Conservation (phyloP, 1,139 yeast genomes). For the Lizanozyma gosingica region DNA sequence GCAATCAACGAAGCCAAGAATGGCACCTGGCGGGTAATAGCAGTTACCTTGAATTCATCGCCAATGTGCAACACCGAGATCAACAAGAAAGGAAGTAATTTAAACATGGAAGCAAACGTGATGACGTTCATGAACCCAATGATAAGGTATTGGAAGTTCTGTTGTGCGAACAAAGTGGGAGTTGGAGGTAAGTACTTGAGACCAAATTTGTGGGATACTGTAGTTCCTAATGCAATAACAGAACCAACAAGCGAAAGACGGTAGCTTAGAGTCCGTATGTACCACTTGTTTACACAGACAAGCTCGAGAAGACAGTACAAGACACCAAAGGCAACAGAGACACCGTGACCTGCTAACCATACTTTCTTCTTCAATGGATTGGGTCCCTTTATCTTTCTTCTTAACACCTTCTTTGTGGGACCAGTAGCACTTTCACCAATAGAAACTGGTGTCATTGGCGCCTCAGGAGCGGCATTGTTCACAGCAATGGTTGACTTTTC, state of each 20-base stretch:
- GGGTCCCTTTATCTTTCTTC: conserved; percentile 29
- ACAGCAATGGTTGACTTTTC: neutral
- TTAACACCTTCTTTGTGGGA: conserved; percentile 25
- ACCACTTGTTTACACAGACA: conserved; percentile 31
- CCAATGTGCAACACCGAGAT: conserved; percentile 52
- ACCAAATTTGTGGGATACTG: conserved; percentile 53
- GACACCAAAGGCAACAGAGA: conserved; percentile 41
- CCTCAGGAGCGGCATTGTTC: conserved; percentile 3
- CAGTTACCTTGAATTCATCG: conserved; percentile 27
- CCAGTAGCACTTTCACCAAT: conserved; percentile 15
- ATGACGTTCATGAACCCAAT: conserved; percentile 52
- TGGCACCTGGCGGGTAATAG: conserved; percentile 29
- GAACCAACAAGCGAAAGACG: conserved; percentile 51
- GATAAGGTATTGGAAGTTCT: conserved; percentile 56
- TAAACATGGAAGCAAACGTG: conserved; percentile 58
- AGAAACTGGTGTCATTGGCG: conserved; percentile 8
- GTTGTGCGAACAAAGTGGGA: conserved; percentile 52
- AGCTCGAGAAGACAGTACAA: conserved; percentile 38
- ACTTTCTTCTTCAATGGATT: conserved; percentile 36
- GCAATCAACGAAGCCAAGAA: conserved; percentile 44
- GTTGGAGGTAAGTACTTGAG: conserved; percentile 43
- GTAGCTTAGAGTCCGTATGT: conserved; percentile 40
- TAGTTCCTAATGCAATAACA: conserved; percentile 41
- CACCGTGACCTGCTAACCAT: conserved; percentile 58
- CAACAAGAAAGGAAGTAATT: conserved; percentile 49